Conservation (phyloP, 176 grass and related monocot species). For the Tillandsia leiboldiana region DNA sequence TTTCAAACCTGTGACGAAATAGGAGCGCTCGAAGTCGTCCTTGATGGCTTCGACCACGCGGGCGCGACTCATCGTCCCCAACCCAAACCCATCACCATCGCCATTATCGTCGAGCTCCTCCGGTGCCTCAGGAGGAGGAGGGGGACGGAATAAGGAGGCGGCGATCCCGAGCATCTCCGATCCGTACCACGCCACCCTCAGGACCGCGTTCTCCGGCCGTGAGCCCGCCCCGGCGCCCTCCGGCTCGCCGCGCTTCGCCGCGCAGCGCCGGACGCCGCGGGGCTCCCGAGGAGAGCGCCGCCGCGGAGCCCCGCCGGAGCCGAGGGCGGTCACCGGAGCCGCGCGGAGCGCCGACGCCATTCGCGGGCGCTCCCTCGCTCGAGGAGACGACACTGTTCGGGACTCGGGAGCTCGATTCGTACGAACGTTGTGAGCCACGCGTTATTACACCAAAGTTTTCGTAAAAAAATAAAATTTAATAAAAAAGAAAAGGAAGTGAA, state of each 20-base stretch:
- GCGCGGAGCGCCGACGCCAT: conserved; percentile 27
- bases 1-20: conserved; percentile 78
- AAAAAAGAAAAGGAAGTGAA: no score
- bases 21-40: conserved; percentile 66
- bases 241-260: conserved; percentile 25
- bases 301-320: background rate
- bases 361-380: background rate
- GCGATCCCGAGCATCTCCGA: conserved; percentile 85
- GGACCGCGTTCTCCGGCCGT: conserved; percentile 55
- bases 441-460: no score
- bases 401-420: no score
- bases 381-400: background rate
- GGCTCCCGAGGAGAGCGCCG: background rate
- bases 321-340: conserved; percentile 5
- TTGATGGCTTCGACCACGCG: conserved; percentile 67
- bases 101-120: background rate
- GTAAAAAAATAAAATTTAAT: no score
- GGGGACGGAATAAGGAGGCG: conserved; percentile 47
- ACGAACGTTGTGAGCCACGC: no score
- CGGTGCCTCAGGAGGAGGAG: background rate
- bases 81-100: background rate
- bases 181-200: conserved; percentile 77
- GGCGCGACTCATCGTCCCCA: conserved; percentile 12
- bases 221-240: conserved; percentile 24
- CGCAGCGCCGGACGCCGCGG: conserved; percentile 12